Base-by-base conservation (phyloP, 164 flowering plant genomes). In the Macadamia tetraphylla region DNA sequence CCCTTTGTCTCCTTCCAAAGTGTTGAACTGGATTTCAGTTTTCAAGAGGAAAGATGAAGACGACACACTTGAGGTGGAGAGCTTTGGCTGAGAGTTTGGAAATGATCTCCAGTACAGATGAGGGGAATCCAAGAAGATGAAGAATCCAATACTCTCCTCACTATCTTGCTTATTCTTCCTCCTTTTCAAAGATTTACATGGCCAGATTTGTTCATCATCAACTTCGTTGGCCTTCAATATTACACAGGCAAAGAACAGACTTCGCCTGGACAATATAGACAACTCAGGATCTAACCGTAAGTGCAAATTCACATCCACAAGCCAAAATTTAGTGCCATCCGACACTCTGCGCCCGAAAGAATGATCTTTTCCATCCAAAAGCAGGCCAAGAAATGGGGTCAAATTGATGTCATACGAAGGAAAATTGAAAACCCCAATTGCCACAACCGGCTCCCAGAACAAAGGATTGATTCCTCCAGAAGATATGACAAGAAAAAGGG, bases 401-500 rank as follows among this genome's bases (percentile, higher is more conserved):
- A 93, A 71, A 15, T 93, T 92, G 14, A 89, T 9, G 40, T 91
- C 92, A 64, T 91, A 93, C 0, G 88, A 65, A 29, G 98, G 98
- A 15, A 93, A 79, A 76, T 85, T 64, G 55, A 93, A 89, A 1
- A 96, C 92, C 11, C 95, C 95, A 32, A 93, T 91, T 0, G 80
- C 85, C 46, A 89, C 97, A 13, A 89, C 76, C 1, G 98, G 97
- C 15, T 87, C 88, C 98, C 98, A 93, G 49, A 88, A 87, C 81
- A 91, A 67, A 0, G 98, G 98, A 70, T 93, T 93, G 60, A 93
- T 87, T 51, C 97, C 98, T 0, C 97, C 98, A 0, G 96, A 83
- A 65, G 80, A 91, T 1, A 94, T 73, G 48, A 94, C 96, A 6
- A 97, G 97, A 65, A 89, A 83, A 2, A 90, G 89, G 17, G 83